Conservation (phyloP, 1,284 basidiomycete genomes). For the Trichosporon sp. region DNA sequence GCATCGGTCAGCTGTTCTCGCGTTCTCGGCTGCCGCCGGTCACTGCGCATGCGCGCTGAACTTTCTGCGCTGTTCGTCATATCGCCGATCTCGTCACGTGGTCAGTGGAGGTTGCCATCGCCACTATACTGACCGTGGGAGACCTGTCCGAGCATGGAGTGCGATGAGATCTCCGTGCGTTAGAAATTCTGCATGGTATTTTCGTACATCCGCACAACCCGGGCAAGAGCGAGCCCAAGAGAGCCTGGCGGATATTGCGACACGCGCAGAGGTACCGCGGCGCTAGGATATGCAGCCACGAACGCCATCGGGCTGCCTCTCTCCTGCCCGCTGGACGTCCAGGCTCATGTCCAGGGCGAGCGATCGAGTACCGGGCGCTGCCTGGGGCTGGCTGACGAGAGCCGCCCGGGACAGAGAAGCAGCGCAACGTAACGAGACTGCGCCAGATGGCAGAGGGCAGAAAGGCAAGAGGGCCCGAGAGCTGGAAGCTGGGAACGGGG, state of each 20-base stretch:
- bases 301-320: not conserved
- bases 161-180: not conserved
- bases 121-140: not conserved
- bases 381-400: too few species aligned
- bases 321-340: not conserved
- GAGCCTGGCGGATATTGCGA: not conserved
- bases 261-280: too few species aligned
- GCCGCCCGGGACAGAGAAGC: too few species aligned
- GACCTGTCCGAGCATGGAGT: not conserved
- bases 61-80: not conserved
- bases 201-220: not conserved
- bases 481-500: not conserved
- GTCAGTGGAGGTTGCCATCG: not conserved
- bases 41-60: too few species aligned
- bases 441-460: too few species aligned
- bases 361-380: too few species aligned
- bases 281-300: not conserved
- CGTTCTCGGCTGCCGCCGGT: not conserved
- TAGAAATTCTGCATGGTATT: not conserved
- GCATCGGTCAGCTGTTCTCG: not conserved
- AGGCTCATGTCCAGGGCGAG: not conserved
- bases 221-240: not conserved
- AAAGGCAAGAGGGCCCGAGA: too few species aligned
- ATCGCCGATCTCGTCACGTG: not conserved
- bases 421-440: not conserved